A percentile compares a stretch with the other conserved stretches of the same genome.
phyloP scores from a whole-genome alignment of 129 eudicot genomes.

The carrot (Daucus carota) region DH1_v3.0 NC_030388.2:17759001-17759500 shows the following conservation, averaged over 20 bases:
- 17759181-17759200: not conserved
- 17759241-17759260: not conserved
- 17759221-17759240: not conserved
- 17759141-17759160: not conserved
- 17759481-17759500: not conserved
- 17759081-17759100: not conserved
- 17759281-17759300: not conserved
- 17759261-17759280: not conserved
- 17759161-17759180: not conserved
- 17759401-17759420: slow-evolving; percentile 13
- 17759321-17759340: slow-evolving; percentile 3
- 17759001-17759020: slow-evolving; percentile 55
- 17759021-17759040: not conserved
- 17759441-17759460: not conserved
- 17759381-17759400: slow-evolving; percentile 65
- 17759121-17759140: not conserved
- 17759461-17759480: not conserved
- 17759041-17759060: not conserved
- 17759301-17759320: slow-evolving; percentile 6
- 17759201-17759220: not conserved
- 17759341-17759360: slow-evolving; percentile 67
- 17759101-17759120: not conserved
- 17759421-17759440: not conserved
- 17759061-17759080: not conserved
- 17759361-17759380: slow-evolving; percentile 89